Evolutionary conservation across 169 alveolate species (phyloP).

Genomic region (Besnoitia besnoiti): DNA sequence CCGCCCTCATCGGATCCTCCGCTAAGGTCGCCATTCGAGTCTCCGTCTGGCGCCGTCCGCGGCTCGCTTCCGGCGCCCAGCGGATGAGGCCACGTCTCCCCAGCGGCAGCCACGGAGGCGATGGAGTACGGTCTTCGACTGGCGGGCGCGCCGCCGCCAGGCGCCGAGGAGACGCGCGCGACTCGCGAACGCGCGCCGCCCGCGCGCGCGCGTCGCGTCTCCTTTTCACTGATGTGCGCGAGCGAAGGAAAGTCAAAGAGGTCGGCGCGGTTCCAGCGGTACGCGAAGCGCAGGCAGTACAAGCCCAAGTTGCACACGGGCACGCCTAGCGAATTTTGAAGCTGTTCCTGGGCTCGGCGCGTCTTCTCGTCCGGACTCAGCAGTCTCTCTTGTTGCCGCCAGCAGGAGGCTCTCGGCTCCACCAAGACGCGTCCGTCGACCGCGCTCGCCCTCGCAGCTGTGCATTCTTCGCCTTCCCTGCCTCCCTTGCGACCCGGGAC

Average conservation of each 20-base stretch:
- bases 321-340: background rate
- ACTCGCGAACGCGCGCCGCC: background rate
- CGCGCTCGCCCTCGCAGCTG: too few relatives aligned
- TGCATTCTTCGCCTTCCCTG: too few relatives aligned
- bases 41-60: background rate
- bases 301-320: constrained; percentile 8
- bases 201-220: background rate
- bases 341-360: background rate
- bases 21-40: too few relatives aligned
- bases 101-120: background rate
- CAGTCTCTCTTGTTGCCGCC: constrained; percentile 6
- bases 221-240: background rate
- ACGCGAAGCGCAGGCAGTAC: constrained; percentile 12
- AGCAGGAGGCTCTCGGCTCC: background rate
- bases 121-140: background rate
- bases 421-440: too few relatives aligned
- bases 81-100: too few relatives aligned
- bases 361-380: background rate
- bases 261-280: background rate
- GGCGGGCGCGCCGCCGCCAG: background rate
- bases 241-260: background rate
- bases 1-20: too few relatives aligned
- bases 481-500: too few relatives aligned
- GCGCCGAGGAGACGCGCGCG: background rate
- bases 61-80: background rate